phyloP scores from a whole-genome alignment of 2,329 filamentous ascomycete genomes.

The Cladobotryum protrusum region DNA sequence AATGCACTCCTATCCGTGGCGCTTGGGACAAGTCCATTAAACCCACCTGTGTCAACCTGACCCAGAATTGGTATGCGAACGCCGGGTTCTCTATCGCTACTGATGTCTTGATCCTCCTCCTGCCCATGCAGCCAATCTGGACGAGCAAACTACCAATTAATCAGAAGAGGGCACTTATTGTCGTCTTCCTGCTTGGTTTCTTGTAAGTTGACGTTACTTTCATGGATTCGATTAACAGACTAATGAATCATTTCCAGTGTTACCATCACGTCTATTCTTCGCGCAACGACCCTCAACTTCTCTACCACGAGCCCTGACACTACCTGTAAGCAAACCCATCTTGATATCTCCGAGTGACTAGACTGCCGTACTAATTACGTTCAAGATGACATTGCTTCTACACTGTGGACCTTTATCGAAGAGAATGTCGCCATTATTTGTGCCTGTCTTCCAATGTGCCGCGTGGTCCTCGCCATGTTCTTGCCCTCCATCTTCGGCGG shows the following conservation, averaged over 20 bases:
- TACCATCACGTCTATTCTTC: constrained; percentile 36
- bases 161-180: constrained; percentile 36
- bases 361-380: not conserved
- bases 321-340: constrained; percentile 23
- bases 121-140: constrained; percentile 43
- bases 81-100: constrained; percentile 41
- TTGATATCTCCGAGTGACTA: not conserved
- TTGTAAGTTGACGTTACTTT: constrained; percentile 28
- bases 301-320: constrained; percentile 33
- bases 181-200: constrained; percentile 37
- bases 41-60: constrained; percentile 40
- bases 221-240: not conserved
- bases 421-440: constrained; percentile 35
- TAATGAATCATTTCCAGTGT: constrained; percentile 18
- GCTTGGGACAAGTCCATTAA: constrained; percentile 39
- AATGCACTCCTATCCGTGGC: constrained; percentile 42
- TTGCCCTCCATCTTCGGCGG: constrained; percentile 29
- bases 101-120: constrained; percentile 38
- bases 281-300: constrained; percentile 33
- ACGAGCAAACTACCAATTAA: constrained; percentile 34
- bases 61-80: constrained; percentile 44
- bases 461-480: constrained; percentile 30
- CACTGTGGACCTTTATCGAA: constrained; percentile 35
- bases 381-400: constrained; percentile 29
- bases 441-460: constrained; percentile 35